phyloP scores from a whole-genome alignment of 1,139 yeast species.

The Taphrina sp. region DNA sequence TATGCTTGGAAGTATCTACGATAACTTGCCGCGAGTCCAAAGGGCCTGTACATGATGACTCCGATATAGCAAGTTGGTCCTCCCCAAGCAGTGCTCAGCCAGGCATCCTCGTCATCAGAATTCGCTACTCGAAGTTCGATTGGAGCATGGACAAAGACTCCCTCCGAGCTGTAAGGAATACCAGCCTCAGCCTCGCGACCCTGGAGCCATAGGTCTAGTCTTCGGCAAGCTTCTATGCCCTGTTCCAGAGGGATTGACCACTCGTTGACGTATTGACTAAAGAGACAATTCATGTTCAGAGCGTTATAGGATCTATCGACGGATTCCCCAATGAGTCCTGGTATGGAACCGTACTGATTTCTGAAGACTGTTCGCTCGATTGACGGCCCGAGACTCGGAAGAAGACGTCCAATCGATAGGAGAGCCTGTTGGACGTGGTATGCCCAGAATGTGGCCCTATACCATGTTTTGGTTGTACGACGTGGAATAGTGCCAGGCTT shows the following conservation, averaged over 20 bases:
- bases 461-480: conserved; percentile 70
- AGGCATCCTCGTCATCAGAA: conserved; percentile 55
- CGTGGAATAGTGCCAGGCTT: conserved; percentile 68
- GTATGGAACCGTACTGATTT: conserved; percentile 68
- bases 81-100: conserved; percentile 34
- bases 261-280: conserved; percentile 91
- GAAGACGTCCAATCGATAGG: conserved; percentile 70
- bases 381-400: conserved; percentile 74
- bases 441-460: conserved; percentile 74
- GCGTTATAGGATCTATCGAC: conserved; percentile 79
- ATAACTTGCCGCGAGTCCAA: conserved; percentile 68
- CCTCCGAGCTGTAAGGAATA: conserved; percentile 58
- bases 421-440: conserved; percentile 49
- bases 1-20: conserved; percentile 80
- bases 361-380: conserved; percentile 81
- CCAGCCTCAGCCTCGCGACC: conserved; percentile 52
- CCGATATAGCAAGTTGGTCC: conserved; percentile 83
- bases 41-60: conserved; percentile 95
- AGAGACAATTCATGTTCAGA: conserved; percentile 91
- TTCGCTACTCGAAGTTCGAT: conserved; percentile 76
- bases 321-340: conserved; percentile 60
- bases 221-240: conserved; percentile 55
- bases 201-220: conserved; percentile 58
- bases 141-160: conserved; percentile 88
- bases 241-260: conserved; percentile 87